phyloP scores from a whole-genome alignment of 148 eudicot species.

The Bassia scoparia region DNA sequence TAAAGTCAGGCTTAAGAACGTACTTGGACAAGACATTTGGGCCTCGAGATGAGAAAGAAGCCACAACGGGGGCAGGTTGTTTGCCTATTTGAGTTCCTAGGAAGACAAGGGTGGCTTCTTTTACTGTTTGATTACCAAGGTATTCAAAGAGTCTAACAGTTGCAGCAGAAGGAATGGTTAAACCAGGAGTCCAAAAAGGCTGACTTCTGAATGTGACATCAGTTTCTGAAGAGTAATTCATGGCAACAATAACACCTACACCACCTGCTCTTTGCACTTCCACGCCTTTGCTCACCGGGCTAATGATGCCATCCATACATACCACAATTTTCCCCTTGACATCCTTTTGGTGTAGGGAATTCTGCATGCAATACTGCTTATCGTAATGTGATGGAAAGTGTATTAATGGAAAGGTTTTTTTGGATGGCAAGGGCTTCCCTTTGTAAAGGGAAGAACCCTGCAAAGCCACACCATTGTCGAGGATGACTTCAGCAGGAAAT shows the following conservation, averaged over 20 bases:
- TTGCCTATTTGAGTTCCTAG: conserved; percentile 31
- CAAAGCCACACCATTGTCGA: conserved; percentile 11
- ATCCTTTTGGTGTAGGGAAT: not conserved
- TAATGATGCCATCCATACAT: not conserved
- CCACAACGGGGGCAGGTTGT: conserved; percentile 40
- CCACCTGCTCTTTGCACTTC: not conserved
- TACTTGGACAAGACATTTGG: conserved; percentile 23
- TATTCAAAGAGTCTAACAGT: not conserved
- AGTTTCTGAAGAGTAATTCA: not conserved
- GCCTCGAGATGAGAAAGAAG: conserved; percentile 45
- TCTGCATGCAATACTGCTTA: not conserved
- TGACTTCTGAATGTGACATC: not conserved
- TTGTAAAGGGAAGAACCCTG: conserved; percentile 19
- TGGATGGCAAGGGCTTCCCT: not conserved
- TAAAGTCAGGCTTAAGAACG: conserved; percentile 47
- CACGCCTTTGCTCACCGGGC: not conserved
- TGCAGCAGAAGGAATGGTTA: not conserved
- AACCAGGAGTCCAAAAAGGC: not conserved
- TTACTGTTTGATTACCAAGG: conserved; percentile 5
- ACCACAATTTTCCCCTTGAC: not conserved
- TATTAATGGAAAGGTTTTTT: not conserved
- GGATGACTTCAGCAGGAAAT: conserved; percentile 37
- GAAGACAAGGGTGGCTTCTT: conserved; percentile 25
- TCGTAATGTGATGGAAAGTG: not conserved
- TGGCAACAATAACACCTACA: not conserved